These are phyloP conservation scores for Abrus precatorius DNA, from an alignment of 306 rosid species.

Conservation along the genomic window DNA sequence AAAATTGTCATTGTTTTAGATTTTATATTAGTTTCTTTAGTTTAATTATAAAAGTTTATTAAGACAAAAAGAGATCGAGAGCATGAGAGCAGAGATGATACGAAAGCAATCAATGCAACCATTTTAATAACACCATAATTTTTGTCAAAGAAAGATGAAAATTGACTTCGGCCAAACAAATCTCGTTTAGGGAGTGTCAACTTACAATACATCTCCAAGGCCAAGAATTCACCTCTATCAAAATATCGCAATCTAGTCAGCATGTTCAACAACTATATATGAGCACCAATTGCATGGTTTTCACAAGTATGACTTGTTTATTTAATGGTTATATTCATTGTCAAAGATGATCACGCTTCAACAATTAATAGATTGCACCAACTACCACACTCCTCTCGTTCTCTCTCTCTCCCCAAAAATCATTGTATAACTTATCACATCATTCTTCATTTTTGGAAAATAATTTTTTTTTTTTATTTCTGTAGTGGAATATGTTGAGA, in stretches of 20 bases:
- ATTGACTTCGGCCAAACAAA: conserved; percentile 46
- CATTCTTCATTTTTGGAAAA: conserved; percentile 5
- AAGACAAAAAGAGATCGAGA: not conserved
- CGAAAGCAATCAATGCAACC: not conserved
- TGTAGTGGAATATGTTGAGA: not conserved
- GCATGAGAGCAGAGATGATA: not conserved
- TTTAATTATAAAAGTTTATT: not conserved
- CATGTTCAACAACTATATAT: conserved; percentile 25
- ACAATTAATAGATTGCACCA: conserved; percentile 37
- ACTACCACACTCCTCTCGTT: conserved; percentile 21
- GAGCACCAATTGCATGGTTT: conserved; percentile 39
- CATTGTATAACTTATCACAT: conserved; percentile 3
- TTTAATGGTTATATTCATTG: conserved; percentile 28
- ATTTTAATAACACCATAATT: conserved; percentile 12
- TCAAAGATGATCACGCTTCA: conserved; percentile 38
- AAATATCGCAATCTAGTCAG: conserved; percentile 35
- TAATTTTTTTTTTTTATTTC: not conserved
- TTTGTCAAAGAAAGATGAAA: conserved; percentile 16
- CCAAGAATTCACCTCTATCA: conserved; percentile 5
- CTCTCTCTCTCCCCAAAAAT: conserved; percentile 4
- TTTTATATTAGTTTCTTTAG: too few relatives aligned
- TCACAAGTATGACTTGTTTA: conserved; percentile 16
- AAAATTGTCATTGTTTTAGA: too few relatives aligned
- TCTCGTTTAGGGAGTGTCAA: conserved; percentile 38
- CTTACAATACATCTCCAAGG: not conserved